phyloP scores from a whole-genome alignment of 345 rosid species.

The Firmiana major region DNA sequence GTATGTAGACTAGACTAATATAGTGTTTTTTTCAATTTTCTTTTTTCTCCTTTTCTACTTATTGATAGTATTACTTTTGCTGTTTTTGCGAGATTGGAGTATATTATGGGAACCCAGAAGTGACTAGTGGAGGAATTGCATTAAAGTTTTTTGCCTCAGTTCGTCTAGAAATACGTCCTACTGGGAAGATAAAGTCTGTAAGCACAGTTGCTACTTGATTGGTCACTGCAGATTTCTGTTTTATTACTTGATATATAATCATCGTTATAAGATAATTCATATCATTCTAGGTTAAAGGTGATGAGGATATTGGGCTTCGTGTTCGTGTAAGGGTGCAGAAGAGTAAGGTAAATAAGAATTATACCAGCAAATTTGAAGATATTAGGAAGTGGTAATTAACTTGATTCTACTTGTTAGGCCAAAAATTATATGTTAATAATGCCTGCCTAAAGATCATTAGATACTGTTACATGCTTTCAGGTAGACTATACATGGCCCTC shows the following conservation, averaged over 20 bases:
- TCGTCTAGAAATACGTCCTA: slow-evolving; percentile 85
- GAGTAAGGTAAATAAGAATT: slow-evolving; percentile 67
- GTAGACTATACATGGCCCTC: not conserved
- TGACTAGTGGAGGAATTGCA: slow-evolving; percentile 96
- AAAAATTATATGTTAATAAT: not conserved
- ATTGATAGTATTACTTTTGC: slow-evolving; percentile 22
- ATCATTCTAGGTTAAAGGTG: slow-evolving; percentile 66
- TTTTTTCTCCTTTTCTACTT: not conserved
- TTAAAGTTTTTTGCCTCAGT: slow-evolving; percentile 93
- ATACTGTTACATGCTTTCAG: not conserved
- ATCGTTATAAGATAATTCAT: slow-evolving; percentile 2
- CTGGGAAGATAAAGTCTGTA: slow-evolving; percentile 98
- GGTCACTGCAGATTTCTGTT: not conserved
- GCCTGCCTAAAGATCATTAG: not conserved
- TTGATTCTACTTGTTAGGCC: not conserved
- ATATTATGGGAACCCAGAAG: slow-evolving; percentile 96
- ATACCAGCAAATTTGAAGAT: slow-evolving; percentile 13
- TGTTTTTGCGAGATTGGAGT: slow-evolving; percentile 72
- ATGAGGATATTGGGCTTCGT: slow-evolving; percentile 85
- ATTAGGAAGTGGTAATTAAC: not conserved
- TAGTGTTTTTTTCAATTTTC: not conserved
- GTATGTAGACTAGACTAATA: slow-evolving; percentile 8
- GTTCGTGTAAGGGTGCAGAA: slow-evolving; percentile 96
- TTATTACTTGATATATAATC: not conserved
- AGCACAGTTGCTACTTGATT: slow-evolving; percentile 26